Conservation (phyloP, 192 early-diverging fungal genomes). For the Powellomyces hirtus region DNA sequence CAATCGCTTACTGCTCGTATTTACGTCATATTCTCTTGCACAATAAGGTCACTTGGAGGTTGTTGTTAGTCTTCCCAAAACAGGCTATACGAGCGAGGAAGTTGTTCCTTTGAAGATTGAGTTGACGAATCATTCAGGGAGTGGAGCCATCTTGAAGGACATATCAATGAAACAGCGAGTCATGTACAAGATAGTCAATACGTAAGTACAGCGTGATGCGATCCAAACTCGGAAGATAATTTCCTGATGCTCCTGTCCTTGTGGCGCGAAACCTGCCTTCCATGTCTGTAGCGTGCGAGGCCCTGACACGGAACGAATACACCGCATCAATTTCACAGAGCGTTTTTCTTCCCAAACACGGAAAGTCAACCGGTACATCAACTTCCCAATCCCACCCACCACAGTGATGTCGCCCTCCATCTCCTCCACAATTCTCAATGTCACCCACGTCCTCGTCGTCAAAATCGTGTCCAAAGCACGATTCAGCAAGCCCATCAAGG, state of each 20-base stretch:
- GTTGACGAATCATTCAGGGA: slow-evolving; percentile 32
- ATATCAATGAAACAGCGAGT: slow-evolving; percentile 33
- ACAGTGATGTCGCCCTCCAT: slow-evolving; percentile 34
- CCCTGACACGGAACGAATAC: slow-evolving; percentile 34
- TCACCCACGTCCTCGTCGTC: slow-evolving; percentile 28
- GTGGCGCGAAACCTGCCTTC: neutral
- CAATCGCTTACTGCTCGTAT: too few species aligned
- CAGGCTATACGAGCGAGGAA: slow-evolving; percentile 32
- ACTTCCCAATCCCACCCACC: slow-evolving; percentile 30
- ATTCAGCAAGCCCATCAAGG: slow-evolving; percentile 24
- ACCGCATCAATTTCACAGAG: slow-evolving; percentile 29
- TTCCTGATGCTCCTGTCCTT: neutral
- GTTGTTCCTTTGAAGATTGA: slow-evolving; percentile 26
- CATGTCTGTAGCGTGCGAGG: slow-evolving; percentile 21
- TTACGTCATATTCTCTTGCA: too few species aligned
- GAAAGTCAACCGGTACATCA: slow-evolving; percentile 25
- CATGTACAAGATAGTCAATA: slow-evolving; percentile 22
- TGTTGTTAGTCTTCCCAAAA: slow-evolving; percentile 18
- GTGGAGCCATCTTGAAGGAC: slow-evolving; percentile 20
- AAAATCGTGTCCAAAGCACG: slow-evolving; percentile 19
- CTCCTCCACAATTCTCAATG: slow-evolving; percentile 26
- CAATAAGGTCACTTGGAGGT: slow-evolving; percentile 28
- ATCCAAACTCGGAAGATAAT: neutral
- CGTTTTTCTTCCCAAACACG: slow-evolving; percentile 14
- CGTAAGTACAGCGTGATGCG: slow-evolving; percentile 2